phyloP scores from a whole-genome alignment of 441 rosid genomes.

The Pelargonium citronellum region DNA sequence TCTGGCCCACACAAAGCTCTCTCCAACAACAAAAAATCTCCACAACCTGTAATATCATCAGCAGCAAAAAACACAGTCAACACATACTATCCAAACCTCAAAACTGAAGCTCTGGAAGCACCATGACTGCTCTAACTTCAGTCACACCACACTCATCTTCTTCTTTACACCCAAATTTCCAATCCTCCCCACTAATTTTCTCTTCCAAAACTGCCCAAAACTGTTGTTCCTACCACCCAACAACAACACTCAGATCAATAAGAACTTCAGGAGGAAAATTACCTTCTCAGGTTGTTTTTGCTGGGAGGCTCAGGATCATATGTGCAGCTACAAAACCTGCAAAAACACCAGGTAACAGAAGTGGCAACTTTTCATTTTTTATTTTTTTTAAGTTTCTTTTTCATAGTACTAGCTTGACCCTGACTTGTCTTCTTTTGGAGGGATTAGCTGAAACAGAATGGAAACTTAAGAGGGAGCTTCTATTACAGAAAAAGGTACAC shows the following conservation, averaged over 20 bases:
- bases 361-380: background rate
- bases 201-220: constrained; percentile 25
- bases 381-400: background rate
- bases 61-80: background rate
- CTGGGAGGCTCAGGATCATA: constrained; percentile 33
- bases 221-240: constrained; percentile 6
- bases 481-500: constrained; percentile 66
- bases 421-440: constrained; percentile 33
- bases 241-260: constrained; percentile 16
- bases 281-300: constrained; percentile 10
- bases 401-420: constrained; percentile 13
- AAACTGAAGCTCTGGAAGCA: background rate
- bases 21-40: background rate
- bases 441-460: constrained; percentile 88
- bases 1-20: background rate
- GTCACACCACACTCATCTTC: constrained; percentile 11
- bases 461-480: constrained; percentile 71
- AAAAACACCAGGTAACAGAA: constrained; percentile 65
- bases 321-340: constrained; percentile 70
- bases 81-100: background rate
- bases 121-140: constrained; percentile 5
- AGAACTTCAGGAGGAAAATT: constrained; percentile 20
- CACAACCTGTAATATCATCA: background rate
- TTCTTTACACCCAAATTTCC: constrained; percentile 28
- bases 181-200: constrained; percentile 24